phyloP scores from a whole-genome alignment of 768 basidiomycete genomes.

The Guyanaporus albipodus region DNA sequence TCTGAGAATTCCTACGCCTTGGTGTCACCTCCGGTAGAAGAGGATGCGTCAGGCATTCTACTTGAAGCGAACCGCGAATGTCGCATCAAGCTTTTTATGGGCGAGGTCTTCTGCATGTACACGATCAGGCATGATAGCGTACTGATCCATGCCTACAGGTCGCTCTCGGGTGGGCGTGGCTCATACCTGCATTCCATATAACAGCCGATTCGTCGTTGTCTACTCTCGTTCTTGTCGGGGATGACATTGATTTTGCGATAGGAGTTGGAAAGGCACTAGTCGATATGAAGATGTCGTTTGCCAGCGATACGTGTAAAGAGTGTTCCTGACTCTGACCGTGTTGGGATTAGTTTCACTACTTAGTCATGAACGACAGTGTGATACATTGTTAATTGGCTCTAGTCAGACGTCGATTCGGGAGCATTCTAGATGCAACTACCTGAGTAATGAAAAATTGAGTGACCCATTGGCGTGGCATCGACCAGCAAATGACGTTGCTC shows the following conservation, averaged over 20 bases:
- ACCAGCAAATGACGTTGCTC: too few species aligned
- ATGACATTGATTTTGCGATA: slow-evolving; percentile 75
- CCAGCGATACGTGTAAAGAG: slow-evolving; percentile 34
- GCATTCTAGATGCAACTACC: too few species aligned
- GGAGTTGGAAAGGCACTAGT: slow-evolving; percentile 67
- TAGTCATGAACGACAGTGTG: too few species aligned
- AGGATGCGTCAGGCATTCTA: slow-evolving; percentile 41
- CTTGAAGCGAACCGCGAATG: slow-evolving; percentile 67
- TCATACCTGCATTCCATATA: slow-evolving; percentile 82
- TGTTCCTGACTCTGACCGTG: not conserved
- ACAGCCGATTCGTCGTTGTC: slow-evolving; percentile 41
- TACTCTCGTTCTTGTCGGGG: slow-evolving; percentile 43
- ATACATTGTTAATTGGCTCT: too few species aligned
- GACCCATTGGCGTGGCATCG: too few species aligned
- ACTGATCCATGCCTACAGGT: slow-evolving; percentile 38
- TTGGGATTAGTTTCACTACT: too few species aligned
- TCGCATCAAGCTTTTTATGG: slow-evolving; percentile 67
- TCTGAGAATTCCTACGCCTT: slow-evolving; percentile 2
- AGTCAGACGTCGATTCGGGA: too few species aligned
- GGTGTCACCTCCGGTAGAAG: not conserved
- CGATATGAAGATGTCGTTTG: slow-evolving; percentile 62
- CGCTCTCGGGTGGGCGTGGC: slow-evolving; percentile 83
- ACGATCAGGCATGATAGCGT: not conserved
- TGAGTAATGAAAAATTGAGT: too few species aligned
- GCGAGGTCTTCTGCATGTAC: slow-evolving; percentile 45